phyloP scores from a whole-genome alignment of 2,329 filamentous ascomycete genomes.

The Colletotrichum navitas region DNA sequence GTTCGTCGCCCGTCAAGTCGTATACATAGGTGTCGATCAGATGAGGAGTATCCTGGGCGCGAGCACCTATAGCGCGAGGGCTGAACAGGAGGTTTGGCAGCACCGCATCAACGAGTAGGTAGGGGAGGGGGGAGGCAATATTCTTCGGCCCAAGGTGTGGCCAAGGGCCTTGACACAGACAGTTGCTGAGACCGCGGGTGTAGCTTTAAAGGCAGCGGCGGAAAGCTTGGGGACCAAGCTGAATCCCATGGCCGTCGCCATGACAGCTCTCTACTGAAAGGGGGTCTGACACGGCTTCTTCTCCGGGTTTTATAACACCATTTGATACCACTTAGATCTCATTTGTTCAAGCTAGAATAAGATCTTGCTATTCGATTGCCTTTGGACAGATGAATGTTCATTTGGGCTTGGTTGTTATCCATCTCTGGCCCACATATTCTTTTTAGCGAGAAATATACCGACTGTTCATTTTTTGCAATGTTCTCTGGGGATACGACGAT shows the following conservation, averaged over 20 bases:
- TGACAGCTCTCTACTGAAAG: background rate
- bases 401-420: constrained; percentile 20
- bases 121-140: background rate
- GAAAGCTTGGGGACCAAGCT: no score
- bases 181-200: background rate
- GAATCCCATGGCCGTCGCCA: no score
- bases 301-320: background rate
- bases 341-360: background rate
- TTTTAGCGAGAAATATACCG: constrained; percentile 20
- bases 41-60: constrained; percentile 60
- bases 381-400: background rate
- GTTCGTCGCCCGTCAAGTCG: constrained; percentile 47
- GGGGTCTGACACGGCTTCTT: background rate
- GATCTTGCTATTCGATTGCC: background rate
- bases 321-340: constrained; percentile 33
- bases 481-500: background rate
- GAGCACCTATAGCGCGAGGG: constrained; percentile 58
- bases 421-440: background rate
- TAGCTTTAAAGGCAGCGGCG: background rate
- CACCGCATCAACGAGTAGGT: constrained; percentile 59
- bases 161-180: background rate
- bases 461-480: background rate
- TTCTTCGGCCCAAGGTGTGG: background rate
- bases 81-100: constrained; percentile 60
- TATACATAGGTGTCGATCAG: constrained; percentile 59